These are phyloP conservation scores for Syncephalastrum contaminatum DNA, from an alignment of 371 early-diverging fungal genomes.

Conservation along the genomic window DNA sequence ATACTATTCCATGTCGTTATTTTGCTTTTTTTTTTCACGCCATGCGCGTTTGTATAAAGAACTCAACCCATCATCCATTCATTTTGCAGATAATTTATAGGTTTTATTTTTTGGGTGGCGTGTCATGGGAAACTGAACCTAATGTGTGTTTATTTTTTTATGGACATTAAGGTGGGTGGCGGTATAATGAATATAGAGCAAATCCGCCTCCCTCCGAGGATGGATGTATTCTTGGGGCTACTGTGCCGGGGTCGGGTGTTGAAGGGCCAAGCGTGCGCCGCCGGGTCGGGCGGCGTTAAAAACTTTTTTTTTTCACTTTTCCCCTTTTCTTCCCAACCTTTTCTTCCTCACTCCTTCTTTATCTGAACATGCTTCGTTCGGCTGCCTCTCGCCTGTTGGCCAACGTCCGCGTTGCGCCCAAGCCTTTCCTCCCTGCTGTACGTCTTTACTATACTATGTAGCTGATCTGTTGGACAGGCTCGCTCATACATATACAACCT, in stretches of 20 bases:
- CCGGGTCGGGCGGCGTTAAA: conserved; percentile 7
- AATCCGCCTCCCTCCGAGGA: conserved; percentile 16
- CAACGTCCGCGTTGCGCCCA: conserved; percentile 33
- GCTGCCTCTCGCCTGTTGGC: conserved; percentile 48
- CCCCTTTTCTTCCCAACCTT: conserved; percentile 19
- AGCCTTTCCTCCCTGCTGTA: conserved; percentile 23
- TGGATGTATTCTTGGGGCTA: background rate
- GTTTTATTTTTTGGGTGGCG: conserved; percentile 3
- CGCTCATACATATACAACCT: no score
- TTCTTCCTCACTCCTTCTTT: conserved; percentile 19
- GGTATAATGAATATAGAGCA: conserved; percentile 2
- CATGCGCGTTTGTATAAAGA: no score
- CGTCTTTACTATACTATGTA: background rate
- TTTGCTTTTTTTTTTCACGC: no score
- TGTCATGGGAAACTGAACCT: no score
- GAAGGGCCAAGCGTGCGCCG: background rate
- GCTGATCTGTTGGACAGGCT: no score
- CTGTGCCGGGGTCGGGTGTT: conserved; percentile 1
- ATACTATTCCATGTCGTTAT: no score
- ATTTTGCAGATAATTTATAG: background rate
- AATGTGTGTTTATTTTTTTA: conserved; percentile 4
- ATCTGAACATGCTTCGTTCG: conserved; percentile 45
- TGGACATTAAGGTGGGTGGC: background rate
- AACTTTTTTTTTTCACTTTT: conserved; percentile 14
- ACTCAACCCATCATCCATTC: background rate